phyloP scores from a whole-genome alignment of 78 protist species.

The Dictyostelium firmibasis region DNA sequence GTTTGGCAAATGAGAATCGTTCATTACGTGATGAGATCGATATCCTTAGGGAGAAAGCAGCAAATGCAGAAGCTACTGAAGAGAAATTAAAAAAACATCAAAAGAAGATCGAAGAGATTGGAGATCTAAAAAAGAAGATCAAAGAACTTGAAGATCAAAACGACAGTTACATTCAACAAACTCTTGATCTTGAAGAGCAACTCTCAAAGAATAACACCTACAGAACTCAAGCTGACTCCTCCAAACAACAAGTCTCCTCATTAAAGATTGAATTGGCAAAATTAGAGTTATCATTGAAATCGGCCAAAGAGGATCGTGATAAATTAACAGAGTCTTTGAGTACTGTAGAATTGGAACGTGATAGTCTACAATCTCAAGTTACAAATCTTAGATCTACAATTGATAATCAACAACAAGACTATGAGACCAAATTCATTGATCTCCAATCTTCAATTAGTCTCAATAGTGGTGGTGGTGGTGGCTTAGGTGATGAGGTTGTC shows the following conservation, averaged over 20 bases:
- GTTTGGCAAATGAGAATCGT: conserved; percentile 31
- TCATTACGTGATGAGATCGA: conserved; percentile 73
- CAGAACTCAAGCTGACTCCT: conserved; percentile 35
- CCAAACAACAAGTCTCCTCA: conserved; percentile 36
- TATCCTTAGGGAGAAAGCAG: conserved; percentile 57
- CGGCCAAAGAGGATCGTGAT: conserved; percentile 57
- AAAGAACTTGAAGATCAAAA: conserved; percentile 55
- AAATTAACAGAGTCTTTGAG: background rate
- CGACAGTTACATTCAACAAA: conserved; percentile 57
- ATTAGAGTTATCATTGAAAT: conserved; percentile 35
- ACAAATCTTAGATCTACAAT: background rate
- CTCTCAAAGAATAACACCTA: conserved; percentile 14
- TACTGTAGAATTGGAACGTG: conserved; percentile 17
- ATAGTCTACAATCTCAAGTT: conserved; percentile 4
- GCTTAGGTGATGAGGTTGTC: conserved; percentile 35
- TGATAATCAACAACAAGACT: conserved; percentile 18
- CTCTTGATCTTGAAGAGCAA: conserved; percentile 58
- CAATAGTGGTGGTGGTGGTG: background rate
- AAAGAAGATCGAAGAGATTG: conserved; percentile 66
- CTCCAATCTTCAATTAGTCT: background rate
- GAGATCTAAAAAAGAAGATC: conserved; percentile 36
- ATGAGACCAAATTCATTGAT: conserved; percentile 8
- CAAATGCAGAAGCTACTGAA: conserved; percentile 33
- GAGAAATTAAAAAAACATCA: conserved; percentile 67
- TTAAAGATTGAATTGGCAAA: conserved; percentile 61